Percentiles rank a stretch among this genome's conserved stretches.
Conservation (phyloP, 441 rosid genomes). For the Macaranga tanarius region DNA sequence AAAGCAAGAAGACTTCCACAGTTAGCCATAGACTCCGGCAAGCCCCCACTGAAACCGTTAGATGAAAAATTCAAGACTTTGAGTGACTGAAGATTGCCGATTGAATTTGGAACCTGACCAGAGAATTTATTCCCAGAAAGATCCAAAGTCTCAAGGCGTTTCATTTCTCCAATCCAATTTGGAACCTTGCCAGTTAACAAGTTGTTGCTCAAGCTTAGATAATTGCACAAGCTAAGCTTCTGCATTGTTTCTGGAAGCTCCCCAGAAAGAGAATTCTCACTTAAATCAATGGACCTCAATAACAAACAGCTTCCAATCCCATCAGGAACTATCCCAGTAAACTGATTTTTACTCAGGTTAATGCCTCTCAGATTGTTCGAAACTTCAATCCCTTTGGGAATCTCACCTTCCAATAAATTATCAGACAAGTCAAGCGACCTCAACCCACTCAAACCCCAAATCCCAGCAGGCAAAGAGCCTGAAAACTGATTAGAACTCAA, state of each 20-base stretch:
- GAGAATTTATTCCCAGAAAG: constrained; percentile 67
- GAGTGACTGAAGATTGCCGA: constrained; percentile 59
- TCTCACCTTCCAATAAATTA: constrained; percentile 61
- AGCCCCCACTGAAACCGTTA: constrained; percentile 54
- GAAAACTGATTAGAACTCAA: constrained; percentile 71
- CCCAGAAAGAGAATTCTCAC: constrained; percentile 66
- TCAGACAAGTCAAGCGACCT: constrained; percentile 64
- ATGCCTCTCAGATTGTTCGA: constrained; percentile 56
- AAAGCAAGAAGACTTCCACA: constrained; percentile 52
- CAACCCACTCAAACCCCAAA: constrained; percentile 63
- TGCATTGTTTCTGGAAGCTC: constrained; percentile 64
- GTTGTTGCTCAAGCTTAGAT: constrained; percentile 53
- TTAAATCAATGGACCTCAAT: constrained; percentile 55
- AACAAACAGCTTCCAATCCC: constrained; percentile 64
- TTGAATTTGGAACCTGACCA: constrained; percentile 58
- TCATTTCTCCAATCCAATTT: constrained; percentile 67
- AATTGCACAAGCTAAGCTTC: constrained; percentile 45
- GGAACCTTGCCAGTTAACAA: constrained; percentile 63
- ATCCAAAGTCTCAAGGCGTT: constrained; percentile 65
- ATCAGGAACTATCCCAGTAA: constrained; percentile 57
- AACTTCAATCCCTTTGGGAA: constrained; percentile 55
- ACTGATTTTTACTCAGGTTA: constrained; percentile 53
- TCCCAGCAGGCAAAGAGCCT: constrained; percentile 54
- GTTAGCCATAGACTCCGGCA: constrained; percentile 55
- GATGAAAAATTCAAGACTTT: constrained; percentile 59